A percentile compares a stretch with the other conserved stretches of the same genome.
Conservation (phyloP, 1,284 basidiomycete species). For the Puccinia horiana region DNA sequence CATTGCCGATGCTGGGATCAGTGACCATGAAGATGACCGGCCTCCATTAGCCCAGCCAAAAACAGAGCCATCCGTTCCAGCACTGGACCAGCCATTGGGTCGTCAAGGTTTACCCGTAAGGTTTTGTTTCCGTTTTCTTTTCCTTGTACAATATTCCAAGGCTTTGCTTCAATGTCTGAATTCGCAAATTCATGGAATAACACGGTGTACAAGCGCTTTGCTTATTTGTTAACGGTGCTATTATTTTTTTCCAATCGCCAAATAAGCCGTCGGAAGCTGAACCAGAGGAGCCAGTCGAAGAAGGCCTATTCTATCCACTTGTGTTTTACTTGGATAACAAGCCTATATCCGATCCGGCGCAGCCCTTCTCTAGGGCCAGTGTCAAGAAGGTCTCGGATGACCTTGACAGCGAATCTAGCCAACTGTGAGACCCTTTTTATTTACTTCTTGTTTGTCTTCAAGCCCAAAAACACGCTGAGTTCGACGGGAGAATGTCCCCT, state of each 20-base stretch:
- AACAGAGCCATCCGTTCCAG: background rate
- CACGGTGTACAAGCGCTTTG: background rate
- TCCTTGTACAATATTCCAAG: background rate
- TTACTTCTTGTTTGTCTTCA: background rate
- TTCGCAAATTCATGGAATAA: background rate
- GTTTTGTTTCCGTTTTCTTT: background rate
- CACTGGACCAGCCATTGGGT: background rate
- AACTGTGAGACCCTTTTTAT: slow-evolving; percentile 10
- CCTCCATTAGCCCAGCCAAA: background rate
- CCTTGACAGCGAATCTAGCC: background rate
- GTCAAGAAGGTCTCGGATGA: background rate
- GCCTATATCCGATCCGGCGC: background rate
- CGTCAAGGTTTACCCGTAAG: background rate
- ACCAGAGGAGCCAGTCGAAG: background rate
- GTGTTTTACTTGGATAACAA: slow-evolving; percentile 25
- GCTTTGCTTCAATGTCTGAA: background rate
- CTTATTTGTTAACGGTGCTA: background rate
- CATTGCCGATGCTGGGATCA: background rate
- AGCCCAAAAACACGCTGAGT: background rate
- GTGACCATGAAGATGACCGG: background rate
- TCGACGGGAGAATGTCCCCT: background rate
- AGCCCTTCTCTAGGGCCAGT: background rate
- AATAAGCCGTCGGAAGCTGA: background rate
- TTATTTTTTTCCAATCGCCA: background rate
- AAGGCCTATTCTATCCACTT: slow-evolving; percentile 31